A percentile compares a stretch with the other conserved stretches of the same genome.
These are phyloP conservation scores for Botrytis fabae DNA, from an alignment of 2,329 filamentous ascomycete species.

Conservation along the genomic window DNA sequence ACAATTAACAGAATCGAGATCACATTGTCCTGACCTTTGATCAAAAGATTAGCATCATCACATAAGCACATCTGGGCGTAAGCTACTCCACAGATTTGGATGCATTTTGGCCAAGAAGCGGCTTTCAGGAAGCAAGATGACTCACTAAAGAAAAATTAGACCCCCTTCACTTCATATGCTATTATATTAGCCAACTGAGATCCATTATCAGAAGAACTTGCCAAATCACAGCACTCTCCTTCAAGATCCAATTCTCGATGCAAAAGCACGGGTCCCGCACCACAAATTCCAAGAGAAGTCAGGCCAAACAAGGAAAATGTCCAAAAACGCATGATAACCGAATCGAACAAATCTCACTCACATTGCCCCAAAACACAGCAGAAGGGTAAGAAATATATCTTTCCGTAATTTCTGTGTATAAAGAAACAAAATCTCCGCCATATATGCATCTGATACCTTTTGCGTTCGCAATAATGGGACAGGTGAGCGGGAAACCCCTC, in stretches of 20 bases:
- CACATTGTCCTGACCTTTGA: neutral
- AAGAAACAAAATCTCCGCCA: constrained; percentile 12
- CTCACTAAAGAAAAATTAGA: constrained; percentile 3
- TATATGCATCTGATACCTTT: constrained; percentile 16
- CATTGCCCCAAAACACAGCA: neutral
- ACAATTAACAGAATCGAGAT: neutral
- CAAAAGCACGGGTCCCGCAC: neutral
- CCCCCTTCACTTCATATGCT: neutral
- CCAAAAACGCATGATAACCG: neutral
- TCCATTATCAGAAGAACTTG: neutral
- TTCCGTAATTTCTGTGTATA: neutral
- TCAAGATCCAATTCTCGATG: neutral
- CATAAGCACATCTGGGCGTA: neutral
- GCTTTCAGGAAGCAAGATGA: neutral
- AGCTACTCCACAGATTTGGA: neutral
- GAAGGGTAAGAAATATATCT: neutral
- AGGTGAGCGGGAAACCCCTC: constrained; percentile 12
- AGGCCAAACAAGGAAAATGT: neutral
- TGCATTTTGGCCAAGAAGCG: too few relatives aligned
- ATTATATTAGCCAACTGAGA: constrained; percentile 3
- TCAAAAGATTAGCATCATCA: neutral
- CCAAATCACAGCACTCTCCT: constrained; percentile 1
- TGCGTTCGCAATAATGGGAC: neutral
- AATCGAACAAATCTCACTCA: neutral
- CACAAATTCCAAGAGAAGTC: neutral